Base-by-base conservation (phyloP, 352 stramenopile genomes). In the Globisporangium heterothallicum region DNA sequence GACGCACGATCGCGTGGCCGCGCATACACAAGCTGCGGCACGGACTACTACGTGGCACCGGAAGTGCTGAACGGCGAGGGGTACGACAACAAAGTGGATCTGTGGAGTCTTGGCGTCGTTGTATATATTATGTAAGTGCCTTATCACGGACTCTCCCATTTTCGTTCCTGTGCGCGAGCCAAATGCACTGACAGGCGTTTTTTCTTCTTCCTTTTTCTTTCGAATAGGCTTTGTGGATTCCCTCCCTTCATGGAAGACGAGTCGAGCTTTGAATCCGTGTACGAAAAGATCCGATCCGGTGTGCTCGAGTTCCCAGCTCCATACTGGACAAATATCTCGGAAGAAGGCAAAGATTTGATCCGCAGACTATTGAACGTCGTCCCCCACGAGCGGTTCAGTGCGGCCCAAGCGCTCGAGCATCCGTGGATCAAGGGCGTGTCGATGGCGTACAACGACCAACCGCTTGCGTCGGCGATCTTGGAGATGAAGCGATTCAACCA, bases 401-500 rank as follows among this genome's bases (percentile, higher is more conserved):
- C 81, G 32, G 69, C 63, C 21, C 60, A 84, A 38, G 82, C 79
- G 50, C 68, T 94, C 7, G 68, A 84, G 38, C 84, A 94, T 46
- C 81, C 84, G 26, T 94, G 82, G 84, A 92, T 94, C 74, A 88
- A 85, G 66, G 83, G 81, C 49, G 67, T 74, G 44, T 66, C 68
- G 34, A 74, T 68, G 54, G 74, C 79, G 53, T 86, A 79, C 66
- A 91, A 66, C 57, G 79, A 92, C 49, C 60, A 89, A 66, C 80
- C 80, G 62, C 75, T 94, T 60, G 63, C 69, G 54, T 94, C 83
- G 27, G 83, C 83, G 53, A 86, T 92, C 55, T 53, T 88, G 56
- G 83, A 94, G 64, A 94, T 94, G 83, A 88, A 84, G 75, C 83
- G 83, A 53, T 94, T 94, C 64, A 92, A 94, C 65, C 81, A 92